These are phyloP conservation scores for Sarcodon sp. DNA, from an alignment of 768 basidiomycete species.

Conservation along the genomic window DNA sequence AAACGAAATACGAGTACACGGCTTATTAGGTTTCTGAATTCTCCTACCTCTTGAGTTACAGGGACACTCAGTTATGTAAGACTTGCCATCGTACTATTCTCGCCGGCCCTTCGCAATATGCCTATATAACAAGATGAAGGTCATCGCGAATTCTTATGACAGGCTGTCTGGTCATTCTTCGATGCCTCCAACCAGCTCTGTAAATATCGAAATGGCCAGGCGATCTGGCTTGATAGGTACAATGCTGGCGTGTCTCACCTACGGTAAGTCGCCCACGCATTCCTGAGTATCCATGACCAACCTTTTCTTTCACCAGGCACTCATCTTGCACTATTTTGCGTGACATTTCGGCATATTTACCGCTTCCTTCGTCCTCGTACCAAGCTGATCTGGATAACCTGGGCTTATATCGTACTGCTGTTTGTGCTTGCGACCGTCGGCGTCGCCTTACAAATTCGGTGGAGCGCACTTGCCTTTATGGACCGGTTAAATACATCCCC, in stretches of 20 bases:
- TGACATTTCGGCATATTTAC: conserved; percentile 1
- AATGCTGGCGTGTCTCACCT: conserved; percentile 11
- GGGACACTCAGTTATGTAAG: too few species aligned
- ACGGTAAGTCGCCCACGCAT: conserved; percentile 8
- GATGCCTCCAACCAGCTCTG: not conserved
- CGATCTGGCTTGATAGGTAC: conserved; percentile 10
- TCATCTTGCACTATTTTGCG: conserved; percentile 6
- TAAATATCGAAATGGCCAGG: conserved; percentile 1
- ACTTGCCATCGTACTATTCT: too few species aligned
- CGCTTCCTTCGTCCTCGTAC: not conserved
- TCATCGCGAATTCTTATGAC: not conserved
- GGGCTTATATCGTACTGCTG: conserved; percentile 6
- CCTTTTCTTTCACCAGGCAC: conserved; percentile 6
- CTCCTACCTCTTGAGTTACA: too few species aligned
- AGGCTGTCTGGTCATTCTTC: not conserved
- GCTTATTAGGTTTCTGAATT: too few species aligned
- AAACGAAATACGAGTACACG: too few species aligned
- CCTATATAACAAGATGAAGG: too few species aligned
- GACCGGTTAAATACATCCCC: conserved; percentile 8
- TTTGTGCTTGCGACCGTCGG: conserved; percentile 10
- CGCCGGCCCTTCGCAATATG: too few species aligned
- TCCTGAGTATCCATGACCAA: not conserved
- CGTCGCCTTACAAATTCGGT: conserved; percentile 10
- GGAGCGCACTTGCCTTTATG: conserved; percentile 13
- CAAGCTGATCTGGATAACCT: not conserved